A percentile compares a stretch with the other conserved stretches of the same genome.
phyloP scores from a whole-genome alignment of 2,329 filamentous ascomycete species.

The Phialemoniopsis sp. region DNA sequence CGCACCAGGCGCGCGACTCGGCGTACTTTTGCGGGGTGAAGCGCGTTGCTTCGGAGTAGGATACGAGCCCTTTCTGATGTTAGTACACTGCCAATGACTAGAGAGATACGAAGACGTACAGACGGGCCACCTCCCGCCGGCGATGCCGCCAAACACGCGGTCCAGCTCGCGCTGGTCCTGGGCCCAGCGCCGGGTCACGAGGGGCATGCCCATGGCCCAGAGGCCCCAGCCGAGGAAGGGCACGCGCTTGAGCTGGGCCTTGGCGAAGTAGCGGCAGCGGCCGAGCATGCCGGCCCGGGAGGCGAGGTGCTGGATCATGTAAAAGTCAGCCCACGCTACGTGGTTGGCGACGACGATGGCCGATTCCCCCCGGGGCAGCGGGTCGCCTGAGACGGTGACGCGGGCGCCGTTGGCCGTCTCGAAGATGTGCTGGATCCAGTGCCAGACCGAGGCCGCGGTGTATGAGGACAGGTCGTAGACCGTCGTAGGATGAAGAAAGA shows the following conservation, averaged over 20 bases:
- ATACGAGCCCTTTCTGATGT: constrained; percentile 50
- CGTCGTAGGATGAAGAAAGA: constrained; percentile 36
- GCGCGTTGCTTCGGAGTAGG: constrained; percentile 60
- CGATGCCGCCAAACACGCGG: constrained; percentile 51
- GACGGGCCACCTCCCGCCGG: constrained; percentile 47
- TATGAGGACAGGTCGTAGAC: constrained; percentile 51
- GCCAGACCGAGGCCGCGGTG: constrained; percentile 51
- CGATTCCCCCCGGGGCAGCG: constrained; percentile 47
- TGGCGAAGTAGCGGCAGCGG: constrained; percentile 60
- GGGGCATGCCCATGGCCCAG: constrained; percentile 62
- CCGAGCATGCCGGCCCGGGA: constrained; percentile 51
- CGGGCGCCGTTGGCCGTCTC: constrained; percentile 45
- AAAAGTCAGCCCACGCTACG: constrained; percentile 60
- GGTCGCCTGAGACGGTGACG: constrained; percentile 49
- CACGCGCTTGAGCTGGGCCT: constrained; percentile 53
- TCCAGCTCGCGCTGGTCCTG: constrained; percentile 52
- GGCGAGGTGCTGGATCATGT: constrained; percentile 58
- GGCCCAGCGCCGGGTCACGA: constrained; percentile 57
- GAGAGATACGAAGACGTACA: too few species aligned
- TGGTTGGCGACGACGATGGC: constrained; percentile 59
- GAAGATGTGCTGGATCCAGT: constrained; percentile 54
- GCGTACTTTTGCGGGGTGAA: constrained; percentile 50
- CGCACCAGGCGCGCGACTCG: constrained; percentile 48
- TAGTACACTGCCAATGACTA: not conserved
- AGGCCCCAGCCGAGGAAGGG: constrained; percentile 61